A percentile compares a stretch with the other conserved stretches of the same genome.
Evolutionary conservation across 169 alveolate genomes (phyloP).

Genomic region (Blepharisma undulans): DNA sequence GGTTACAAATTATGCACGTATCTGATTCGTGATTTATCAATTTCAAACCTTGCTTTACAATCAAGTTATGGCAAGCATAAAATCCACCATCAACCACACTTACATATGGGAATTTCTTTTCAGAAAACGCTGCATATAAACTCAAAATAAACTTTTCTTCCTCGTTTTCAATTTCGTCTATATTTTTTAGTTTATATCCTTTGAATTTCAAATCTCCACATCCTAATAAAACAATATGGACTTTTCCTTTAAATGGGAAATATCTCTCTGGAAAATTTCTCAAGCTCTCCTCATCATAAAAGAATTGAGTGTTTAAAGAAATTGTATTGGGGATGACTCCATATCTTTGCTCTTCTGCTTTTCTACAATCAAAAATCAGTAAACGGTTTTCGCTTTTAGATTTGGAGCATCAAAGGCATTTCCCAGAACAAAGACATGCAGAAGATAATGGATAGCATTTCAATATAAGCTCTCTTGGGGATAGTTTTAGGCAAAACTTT

Average conservation of each 20-base stretch:
- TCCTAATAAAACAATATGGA: constrained; percentile 28
- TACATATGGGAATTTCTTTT: constrained; percentile 38
- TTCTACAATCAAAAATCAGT: constrained; percentile 23
- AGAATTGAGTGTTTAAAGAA: neutral
- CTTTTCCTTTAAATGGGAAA: neutral
- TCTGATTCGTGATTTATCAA: neutral
- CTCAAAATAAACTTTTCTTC: neutral
- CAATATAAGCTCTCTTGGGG: constrained; percentile 7
- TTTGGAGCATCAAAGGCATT: constrained; percentile 8
- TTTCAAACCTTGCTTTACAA: neutral
- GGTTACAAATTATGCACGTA: neutral
- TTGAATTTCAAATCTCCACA: neutral
- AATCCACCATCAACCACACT: constrained; percentile 50
- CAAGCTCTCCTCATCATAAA: neutral
- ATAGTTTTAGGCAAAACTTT: neutral
- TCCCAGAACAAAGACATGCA: neutral
- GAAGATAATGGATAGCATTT: neutral
- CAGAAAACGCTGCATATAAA: neutral
- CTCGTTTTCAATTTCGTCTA: neutral
- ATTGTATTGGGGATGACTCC: neutral
- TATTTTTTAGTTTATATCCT: neutral
- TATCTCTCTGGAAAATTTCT: neutral
- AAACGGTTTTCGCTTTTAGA: neutral
- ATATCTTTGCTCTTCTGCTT: neutral
- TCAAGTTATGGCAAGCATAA: constrained; percentile 33